Percentiles rank a stretch among this genome's conserved stretches.
Evolutionary conservation across 495 filamentous ascomycete species (phyloP).

Genomic region (Xylaria grammica): DNA sequence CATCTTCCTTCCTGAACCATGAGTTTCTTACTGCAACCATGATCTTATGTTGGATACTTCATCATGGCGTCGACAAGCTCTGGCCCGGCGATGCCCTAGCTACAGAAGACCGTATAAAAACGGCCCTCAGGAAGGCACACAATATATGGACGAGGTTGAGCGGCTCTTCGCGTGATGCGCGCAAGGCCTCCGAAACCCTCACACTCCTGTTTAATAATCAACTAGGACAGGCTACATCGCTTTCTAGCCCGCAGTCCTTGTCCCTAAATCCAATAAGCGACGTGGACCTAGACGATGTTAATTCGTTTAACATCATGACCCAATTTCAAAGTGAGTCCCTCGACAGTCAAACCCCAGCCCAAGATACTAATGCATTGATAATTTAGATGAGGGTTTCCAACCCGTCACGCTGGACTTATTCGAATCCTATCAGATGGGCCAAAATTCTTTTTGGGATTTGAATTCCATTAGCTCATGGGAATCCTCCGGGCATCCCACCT

Average conservation of each 20-base stretch:
- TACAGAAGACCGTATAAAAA: constrained; percentile 9
- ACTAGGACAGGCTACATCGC: neutral
- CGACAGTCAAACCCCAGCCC: neutral
- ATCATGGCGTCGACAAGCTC: constrained; percentile 19
- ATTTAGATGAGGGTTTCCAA: neutral
- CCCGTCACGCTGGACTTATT: neutral
- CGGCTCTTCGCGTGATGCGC: constrained; percentile 11
- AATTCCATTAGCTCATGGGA: neutral
- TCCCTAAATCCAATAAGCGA: neutral
- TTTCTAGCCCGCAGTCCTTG: neutral
- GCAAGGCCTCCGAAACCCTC: constrained; percentile 9
- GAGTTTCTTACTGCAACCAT: constrained; percentile 38
- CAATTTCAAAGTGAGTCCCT: constrained; percentile 1
- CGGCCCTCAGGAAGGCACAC: constrained; percentile 3
- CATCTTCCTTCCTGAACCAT: constrained; percentile 31
- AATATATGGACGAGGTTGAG: constrained; percentile 13
- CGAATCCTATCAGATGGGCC: neutral
- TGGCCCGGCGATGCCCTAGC: constrained; percentile 1
- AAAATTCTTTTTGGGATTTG: constrained; percentile 1
- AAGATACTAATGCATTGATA: neutral
- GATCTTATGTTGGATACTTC: constrained; percentile 39
- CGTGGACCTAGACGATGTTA: constrained; percentile 9
- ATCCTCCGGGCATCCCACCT: neutral
- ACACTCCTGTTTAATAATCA: constrained; percentile 10
- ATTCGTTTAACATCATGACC: constrained; percentile 5